Percentiles rank a stretch among this genome's conserved stretches.
phyloP scores from a whole-genome alignment of 805 yeast species.

The Starmera quercuum region DNA sequence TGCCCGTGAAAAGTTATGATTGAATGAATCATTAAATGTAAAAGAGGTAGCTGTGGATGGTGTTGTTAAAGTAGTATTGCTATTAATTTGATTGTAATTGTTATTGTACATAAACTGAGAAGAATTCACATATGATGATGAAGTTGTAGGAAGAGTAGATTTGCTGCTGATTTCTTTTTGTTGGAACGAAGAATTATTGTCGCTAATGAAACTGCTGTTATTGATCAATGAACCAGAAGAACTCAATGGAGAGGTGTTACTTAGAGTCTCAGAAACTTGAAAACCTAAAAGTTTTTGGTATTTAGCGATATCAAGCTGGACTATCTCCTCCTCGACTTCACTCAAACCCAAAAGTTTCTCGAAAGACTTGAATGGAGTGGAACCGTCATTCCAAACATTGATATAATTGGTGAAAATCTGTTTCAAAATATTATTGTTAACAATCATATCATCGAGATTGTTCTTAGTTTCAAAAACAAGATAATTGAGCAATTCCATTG shows the following conservation, averaged over 20 bases:
- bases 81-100: no score
- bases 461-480: constrained; percentile 16
- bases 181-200: no score
- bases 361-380: constrained; percentile 17
- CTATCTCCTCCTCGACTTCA: background rate
- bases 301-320: background rate
- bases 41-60: background rate
- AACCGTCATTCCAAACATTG: constrained; percentile 28
- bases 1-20: no score
- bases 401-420: constrained; percentile 18
- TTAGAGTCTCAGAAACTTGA: background rate
- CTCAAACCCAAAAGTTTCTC: background rate
- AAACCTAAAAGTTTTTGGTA: background rate
- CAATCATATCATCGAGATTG: constrained; percentile 7
- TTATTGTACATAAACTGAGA: no score
- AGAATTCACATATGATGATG: background rate
- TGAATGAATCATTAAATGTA: constrained; percentile 1
- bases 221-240: no score
- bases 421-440: constrained; percentile 18
- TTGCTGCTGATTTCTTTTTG: background rate
- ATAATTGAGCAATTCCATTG: constrained; percentile 23
- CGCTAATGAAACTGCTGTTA: background rate
- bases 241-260: no score
- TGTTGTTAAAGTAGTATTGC: background rate
- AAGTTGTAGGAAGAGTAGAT: background rate